phyloP scores from a whole-genome alignment of 305 asterid species.

The Solanum aculeatissimum region DNA sequence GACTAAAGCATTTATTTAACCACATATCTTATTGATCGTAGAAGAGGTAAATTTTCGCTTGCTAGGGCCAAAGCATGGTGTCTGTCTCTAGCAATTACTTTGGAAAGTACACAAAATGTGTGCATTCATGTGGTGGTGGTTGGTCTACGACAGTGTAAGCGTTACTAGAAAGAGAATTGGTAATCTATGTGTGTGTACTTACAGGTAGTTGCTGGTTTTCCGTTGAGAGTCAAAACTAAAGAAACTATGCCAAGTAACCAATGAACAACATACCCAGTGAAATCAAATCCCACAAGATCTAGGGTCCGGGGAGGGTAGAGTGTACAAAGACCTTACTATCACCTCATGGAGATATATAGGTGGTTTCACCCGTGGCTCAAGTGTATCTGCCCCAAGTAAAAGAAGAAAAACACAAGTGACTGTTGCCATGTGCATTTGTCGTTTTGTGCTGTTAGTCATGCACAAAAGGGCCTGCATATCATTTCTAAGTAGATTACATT shows the following conservation, averaged over 20 bases:
- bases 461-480: not conserved
- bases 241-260: not conserved
- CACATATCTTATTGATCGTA: not conserved
- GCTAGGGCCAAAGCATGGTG: not conserved
- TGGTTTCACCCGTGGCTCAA: too few relatives aligned
- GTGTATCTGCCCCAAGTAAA: too few relatives aligned
- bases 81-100: not conserved
- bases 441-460: not conserved
- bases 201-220: not conserved
- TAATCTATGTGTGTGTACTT: not conserved
- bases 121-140: not conserved
- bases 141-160: not conserved
- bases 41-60: not conserved
- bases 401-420: not conserved
- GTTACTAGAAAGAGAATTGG: not conserved
- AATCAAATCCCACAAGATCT: too few relatives aligned
- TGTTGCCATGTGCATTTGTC: not conserved
- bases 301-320: too few relatives aligned
- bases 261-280: too few relatives aligned
- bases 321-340: too few relatives aligned
- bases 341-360: too few relatives aligned
- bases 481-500: not conserved
- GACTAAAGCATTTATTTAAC: not conserved
- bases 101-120: not conserved
- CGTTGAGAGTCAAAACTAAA: not conserved